Evolutionary conservation across 306 rosid species (phyloP).

Genomic region (Quercus agrifolia): DNA sequence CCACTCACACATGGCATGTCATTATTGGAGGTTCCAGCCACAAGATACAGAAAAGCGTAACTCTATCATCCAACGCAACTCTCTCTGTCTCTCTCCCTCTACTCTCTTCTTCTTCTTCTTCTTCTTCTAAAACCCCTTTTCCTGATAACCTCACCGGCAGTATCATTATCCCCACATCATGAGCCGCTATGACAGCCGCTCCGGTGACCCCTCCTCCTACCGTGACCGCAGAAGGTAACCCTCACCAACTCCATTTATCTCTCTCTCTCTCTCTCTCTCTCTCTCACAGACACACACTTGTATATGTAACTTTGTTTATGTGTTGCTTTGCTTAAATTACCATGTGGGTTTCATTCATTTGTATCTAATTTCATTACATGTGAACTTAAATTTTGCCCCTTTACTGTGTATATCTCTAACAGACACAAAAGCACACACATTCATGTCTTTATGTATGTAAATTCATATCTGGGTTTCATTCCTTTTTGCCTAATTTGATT

Average conservation of each 20-base stretch:
- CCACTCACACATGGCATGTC: no score
- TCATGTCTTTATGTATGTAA: background rate
- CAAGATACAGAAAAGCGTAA: no score
- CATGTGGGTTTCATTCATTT: background rate
- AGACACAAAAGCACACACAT: no score
- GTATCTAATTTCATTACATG: background rate
- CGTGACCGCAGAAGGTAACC: constrained; percentile 86
- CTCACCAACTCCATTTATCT: background rate
- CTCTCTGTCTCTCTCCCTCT: no score
- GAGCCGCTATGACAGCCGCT: constrained; percentile 97
- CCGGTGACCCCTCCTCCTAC: constrained; percentile 88
- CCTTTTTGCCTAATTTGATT: background rate
- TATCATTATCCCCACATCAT: constrained; percentile 22
- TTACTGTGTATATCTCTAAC: background rate
- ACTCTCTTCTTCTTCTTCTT: background rate
- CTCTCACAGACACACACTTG: background rate
- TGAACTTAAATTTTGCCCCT: background rate
- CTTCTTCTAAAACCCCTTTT: constrained; percentile 14
- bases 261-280: background rate
- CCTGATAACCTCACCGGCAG: background rate
- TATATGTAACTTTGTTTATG: background rate
- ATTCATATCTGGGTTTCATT: background rate
- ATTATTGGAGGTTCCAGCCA: no score
- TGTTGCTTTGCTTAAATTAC: background rate
- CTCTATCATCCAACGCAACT: no score